Base-by-base conservation (phyloP, 306 rosid genomes). In the Gleditsia sinensis region DNA sequence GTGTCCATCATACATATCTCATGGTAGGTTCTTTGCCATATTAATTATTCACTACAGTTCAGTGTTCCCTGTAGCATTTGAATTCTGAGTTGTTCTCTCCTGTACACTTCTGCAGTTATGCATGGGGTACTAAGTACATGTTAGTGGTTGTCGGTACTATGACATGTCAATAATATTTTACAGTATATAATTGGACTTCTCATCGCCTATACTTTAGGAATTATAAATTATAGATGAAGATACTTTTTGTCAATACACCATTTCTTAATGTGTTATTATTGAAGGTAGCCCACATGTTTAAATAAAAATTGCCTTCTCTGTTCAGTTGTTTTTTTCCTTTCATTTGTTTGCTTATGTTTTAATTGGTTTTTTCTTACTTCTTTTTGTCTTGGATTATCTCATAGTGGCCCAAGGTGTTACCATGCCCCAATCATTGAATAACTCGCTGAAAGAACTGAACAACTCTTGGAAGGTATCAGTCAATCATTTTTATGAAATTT, bases 391-490 rank as follows among this genome's bases (percentile, higher is more conserved):
- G 59, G 32, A 19, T 65, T 71, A 45, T 78, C 51, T 46, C 25
- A 14, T 68, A 82, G 96, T 78, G n/a, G 59, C 84, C 69, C 68
- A 69, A 25, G 77, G 70, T 63, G 64, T 42, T 14, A 51, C 74
- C 37, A 4, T 9, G 78, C 72, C 75, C 34, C 81, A 76, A 40
- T 75, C 91, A 9, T 45, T 55, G 90, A 76, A 62, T 71, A 79
- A 74, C 16, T 86, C 88, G 70, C 42, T 86, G 11, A 24, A 68
- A 39, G 89, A 88, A 76, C 34, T 88, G 62, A 82, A 74, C 33
- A 79, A 69, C 71, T 87, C 94, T 25, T 39, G 87, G 73, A 87
- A 92, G 98, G 98, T 92, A 80, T 65, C 71, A 33, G 1, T 65
- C 40, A 69, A 56, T 45, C 12, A 1, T 28, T 51, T 62, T 14